Base-by-base conservation (phyloP, 2,329 filamentous ascomycete species). In the Trichoderma lentiforme region DNA sequence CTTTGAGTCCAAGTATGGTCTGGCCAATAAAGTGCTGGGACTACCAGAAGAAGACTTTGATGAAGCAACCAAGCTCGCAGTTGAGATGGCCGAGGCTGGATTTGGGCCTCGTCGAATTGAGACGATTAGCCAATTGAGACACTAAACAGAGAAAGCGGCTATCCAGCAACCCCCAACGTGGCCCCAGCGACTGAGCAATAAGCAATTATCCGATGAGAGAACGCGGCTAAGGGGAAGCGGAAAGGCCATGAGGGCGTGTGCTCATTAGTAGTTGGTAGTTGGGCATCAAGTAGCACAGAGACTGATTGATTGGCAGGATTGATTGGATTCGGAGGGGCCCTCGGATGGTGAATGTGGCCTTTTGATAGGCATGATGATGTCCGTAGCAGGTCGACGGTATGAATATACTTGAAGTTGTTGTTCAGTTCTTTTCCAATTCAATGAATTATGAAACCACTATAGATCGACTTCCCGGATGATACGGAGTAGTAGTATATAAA, bases 21-120 rank as follows among this genome's bases (percentile, higher is more conserved):
- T 80, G 15, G 78, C 74, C 3, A 92, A 92, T 73, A 83, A 85
- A 15, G 75, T 82, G 6, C 79, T 93, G n/a, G 87, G 84, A 0
- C 79, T 92, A 76, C 85, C 87, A 0, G 80, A 86, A 73, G 90
- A 92, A 78, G 83, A 86, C 57, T 73, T 92, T 60, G 89, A 92
- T 75, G 84, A 87, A 73, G 81, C 81, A 28, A 92, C 87, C 0
- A 84, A 81, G 77, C 77, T 78, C 28, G 86, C 84, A 0, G 74
- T 91, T 0, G 80, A 84, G 8, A 77, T 87, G 81, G 69, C 76
- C 1, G 70, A 77, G 14, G 62, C 28, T 0, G 72, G 71, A 11
- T 65, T 51, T 24, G 36, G 18, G 5, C n/a, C 53, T 51, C 34
- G 32, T 7, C 39, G 53, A 11, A 3, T 62, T 8, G 7, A 15